These are phyloP conservation scores for Kuraishia capsulata DNA, from an alignment of 805 yeast genomes.

Conservation along the genomic window DNA sequence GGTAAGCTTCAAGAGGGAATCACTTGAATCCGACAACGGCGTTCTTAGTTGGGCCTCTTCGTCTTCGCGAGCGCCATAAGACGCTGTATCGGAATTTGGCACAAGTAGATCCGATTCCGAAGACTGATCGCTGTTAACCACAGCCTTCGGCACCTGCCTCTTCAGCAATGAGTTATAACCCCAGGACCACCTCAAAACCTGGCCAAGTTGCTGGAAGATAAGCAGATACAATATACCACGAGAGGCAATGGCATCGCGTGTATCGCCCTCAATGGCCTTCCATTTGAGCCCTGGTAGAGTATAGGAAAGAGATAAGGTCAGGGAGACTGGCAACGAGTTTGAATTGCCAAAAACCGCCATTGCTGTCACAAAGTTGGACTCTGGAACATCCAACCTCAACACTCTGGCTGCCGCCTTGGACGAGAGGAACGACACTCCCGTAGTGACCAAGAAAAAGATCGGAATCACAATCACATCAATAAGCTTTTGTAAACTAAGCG, in stretches of 20 bases:
- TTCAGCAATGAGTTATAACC: constrained; percentile 66
- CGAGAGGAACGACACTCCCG: constrained; percentile 61
- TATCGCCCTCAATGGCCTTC: constrained; percentile 63
- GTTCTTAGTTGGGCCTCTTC: too few species aligned
- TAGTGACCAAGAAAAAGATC: constrained; percentile 71
- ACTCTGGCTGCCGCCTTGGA: constrained; percentile 47
- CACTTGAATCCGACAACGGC: neutral
- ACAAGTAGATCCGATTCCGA: neutral
- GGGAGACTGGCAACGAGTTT: constrained; percentile 87
- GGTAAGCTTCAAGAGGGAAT: neutral
- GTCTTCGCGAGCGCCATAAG: neutral
- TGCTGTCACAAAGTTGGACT: constrained; percentile 86
- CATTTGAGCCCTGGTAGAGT: constrained; percentile 69
- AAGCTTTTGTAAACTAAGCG: constrained; percentile 66
- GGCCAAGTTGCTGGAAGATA: constrained; percentile 78
- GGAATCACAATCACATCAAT: constrained; percentile 81
- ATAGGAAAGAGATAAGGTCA: constrained; percentile 70
- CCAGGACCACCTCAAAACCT: constrained; percentile 81
- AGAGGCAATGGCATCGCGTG: constrained; percentile 62
- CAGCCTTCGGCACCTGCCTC: constrained; percentile 32
- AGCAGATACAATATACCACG: constrained; percentile 68
- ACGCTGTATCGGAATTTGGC: neutral
- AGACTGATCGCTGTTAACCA: neutral
- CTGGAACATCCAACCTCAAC: constrained; percentile 57
- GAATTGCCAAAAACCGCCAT: constrained; percentile 97